phyloP scores from a whole-genome alignment of 345 rosid species.

The Hevea brasiliensis region DNA sequence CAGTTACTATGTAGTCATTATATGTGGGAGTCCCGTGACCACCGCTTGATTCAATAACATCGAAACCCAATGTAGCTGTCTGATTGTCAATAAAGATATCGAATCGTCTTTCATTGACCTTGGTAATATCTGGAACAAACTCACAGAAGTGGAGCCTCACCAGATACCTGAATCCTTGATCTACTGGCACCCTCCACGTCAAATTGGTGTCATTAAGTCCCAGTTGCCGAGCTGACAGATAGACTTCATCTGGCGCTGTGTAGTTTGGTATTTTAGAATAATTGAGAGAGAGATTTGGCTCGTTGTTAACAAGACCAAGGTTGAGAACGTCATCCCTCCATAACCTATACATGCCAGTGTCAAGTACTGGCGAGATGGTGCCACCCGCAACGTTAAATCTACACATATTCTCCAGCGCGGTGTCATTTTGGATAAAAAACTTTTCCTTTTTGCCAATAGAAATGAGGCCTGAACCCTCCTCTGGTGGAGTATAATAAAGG shows the following conservation, averaged over 20 bases:
- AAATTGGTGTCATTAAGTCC: background rate
- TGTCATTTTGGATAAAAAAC: background rate
- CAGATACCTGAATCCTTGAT: constrained; percentile 6
- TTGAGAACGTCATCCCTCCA: background rate
- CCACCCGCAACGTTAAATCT: constrained; percentile 12
- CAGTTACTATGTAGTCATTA: constrained; percentile 4
- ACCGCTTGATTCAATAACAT: constrained; percentile 9
- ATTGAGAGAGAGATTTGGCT: background rate
- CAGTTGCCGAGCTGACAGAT: background rate
- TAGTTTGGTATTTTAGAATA: constrained; percentile 5
- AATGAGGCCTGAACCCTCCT: background rate
- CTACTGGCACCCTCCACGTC: background rate
- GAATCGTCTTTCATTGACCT: background rate
- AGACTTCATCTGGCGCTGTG: background rate
- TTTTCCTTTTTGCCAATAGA: background rate
- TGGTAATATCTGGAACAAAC: background rate
- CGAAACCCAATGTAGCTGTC: constrained; percentile 10
- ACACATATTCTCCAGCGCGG: background rate
- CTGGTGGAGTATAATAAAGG: constrained; percentile 6
- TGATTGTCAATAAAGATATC: constrained; percentile 9
- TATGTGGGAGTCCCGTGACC: constrained; percentile 7
- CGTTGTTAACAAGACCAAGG: background rate
- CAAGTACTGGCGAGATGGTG: background rate
- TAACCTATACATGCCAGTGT: constrained; percentile 5
- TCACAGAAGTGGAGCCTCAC: constrained; percentile 27